Evolutionary conservation across 139 green algal genomes (phyloP).

Genomic region (Coccomyxa sp.): DNA sequence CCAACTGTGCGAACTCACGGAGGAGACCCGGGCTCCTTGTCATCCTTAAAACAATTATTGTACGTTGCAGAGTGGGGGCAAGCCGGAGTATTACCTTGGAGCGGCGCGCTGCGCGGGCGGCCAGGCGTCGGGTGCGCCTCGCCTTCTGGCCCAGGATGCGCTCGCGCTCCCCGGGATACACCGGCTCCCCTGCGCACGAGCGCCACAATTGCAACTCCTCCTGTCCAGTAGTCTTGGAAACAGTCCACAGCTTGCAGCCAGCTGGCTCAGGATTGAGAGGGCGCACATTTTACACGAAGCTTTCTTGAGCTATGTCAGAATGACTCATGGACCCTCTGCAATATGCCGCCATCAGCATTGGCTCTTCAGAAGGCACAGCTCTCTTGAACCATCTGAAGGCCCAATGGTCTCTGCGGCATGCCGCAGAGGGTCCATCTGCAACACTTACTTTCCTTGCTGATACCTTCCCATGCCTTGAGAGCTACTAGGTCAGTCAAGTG

Average conservation of each 20-base stretch:
- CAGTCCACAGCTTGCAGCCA: not conserved
- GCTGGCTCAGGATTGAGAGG: too few species aligned
- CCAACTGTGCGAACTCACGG: too few species aligned
- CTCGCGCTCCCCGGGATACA: slow-evolving; percentile 55
- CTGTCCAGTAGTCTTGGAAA: not conserved
- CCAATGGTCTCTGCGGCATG: not conserved
- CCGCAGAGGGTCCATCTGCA: not conserved
- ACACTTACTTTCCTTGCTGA: not conserved
- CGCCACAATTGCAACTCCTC: not conserved
- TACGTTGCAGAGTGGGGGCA: too few species aligned
- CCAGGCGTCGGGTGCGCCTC: slow-evolving; percentile 41
- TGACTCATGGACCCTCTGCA: not conserved
- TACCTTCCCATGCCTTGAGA: not conserved
- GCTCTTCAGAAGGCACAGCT: not conserved
- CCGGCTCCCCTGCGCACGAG: slow-evolving; percentile 21
- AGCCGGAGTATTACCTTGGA: too few species aligned
- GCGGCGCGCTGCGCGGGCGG: slow-evolving; percentile 30
- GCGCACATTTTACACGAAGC: not conserved
- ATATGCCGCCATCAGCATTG: not conserved
- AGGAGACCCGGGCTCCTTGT: too few species aligned
- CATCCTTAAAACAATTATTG: too few species aligned
- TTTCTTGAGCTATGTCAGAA: not conserved
- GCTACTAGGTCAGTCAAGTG: not conserved
- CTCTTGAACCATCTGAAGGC: too few species aligned
- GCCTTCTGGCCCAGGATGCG: slow-evolving; percentile 48